Evolutionary conservation across 2,329 filamentous ascomycete genomes (phyloP), one percentile per base, ranked within the genome.

Genomic region (Metarhizium robertsii): DNA sequence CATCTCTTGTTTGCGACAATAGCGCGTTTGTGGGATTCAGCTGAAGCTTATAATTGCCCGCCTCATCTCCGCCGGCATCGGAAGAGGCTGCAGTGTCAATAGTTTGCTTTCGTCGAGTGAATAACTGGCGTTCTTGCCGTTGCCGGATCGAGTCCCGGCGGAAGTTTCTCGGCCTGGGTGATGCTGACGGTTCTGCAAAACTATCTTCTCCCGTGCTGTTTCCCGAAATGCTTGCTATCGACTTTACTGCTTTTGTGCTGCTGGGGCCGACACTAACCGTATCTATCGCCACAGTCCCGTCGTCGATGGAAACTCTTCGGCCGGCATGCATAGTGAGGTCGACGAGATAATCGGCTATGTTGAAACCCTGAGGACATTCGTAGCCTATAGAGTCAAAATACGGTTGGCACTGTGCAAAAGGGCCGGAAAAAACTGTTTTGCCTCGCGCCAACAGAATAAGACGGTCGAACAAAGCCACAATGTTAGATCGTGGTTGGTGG

Each of bases 241-340:
- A 96, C 72, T 96, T 96, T 61, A 96, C 85, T 7, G 89, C 90
- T 57, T 87, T 83, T 10, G 90, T 88, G 66, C 91, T 96, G 73
- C 90, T 96, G 20, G 90, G 88, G 2, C 89, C 86, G 20, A 90
- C 85, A 60, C 84, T 87, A 2, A 81, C 75, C 2, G 78, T 81
- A 60, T 88, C 86, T 7, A 74, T 65, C 6, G 71, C 67, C 42
- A 78, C 57, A 10, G 74, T 70, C 14, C 80, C 81, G 55, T 86
- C 82, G 38, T 86, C 80, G 30, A 67, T 38, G 2, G 82, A 73
- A 6, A 79, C 74, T 20, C 77, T 80, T 48, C 79, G 77, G 57
- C 88, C 83, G 29, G 91, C 92, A 68, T 99, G 94, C 92, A 99
- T 97, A 0, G 94, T 97, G 45, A 99, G 79, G 68, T 99, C 94